A percentile compares a stretch with the other conserved stretches of the same genome.
Conservation (phyloP, 179 eudicot species). For the Drosera spatulata region DNA sequence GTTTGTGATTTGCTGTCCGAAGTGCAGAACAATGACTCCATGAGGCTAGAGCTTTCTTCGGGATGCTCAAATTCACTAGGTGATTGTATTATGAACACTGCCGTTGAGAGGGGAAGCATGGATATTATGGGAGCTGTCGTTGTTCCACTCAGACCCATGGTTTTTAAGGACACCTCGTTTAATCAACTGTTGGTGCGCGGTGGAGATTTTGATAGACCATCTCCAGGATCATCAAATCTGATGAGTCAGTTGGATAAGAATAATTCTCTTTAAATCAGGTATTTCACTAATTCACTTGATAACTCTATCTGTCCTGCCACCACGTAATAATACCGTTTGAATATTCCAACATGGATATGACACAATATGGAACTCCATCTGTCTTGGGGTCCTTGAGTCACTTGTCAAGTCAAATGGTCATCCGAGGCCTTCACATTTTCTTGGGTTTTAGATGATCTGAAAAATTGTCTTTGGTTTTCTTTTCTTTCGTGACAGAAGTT, state of each 20-base stretch:
- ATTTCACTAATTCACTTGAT: no score
- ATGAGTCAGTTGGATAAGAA: conserved; percentile 25
- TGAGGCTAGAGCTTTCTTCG: conserved; percentile 30
- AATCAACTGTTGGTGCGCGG: conserved; percentile 11
- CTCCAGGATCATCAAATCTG: conserved; percentile 21
- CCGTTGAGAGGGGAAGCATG: conserved; percentile 63
- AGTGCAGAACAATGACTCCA: conserved; percentile 31
- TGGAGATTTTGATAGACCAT: conserved; percentile 12
- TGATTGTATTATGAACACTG: conserved; percentile 67
- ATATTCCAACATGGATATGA: no score
- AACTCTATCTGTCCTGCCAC: no score
- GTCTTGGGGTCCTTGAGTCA: no score
- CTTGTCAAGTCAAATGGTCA: no score
- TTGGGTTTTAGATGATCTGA: no score
- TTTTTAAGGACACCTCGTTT: conserved; percentile 15
- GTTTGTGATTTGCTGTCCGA: conserved; percentile 89
- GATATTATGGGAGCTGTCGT: conserved; percentile 88
- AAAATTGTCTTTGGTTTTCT: no score
- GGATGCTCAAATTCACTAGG: conserved; percentile 61
- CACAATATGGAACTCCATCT: no score
- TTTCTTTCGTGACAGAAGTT: no score
- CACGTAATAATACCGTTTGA: no score
- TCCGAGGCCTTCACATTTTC: no score
- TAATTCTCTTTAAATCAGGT: background rate
- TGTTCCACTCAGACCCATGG: conserved; percentile 51